These are phyloP conservation scores for Colletotrichum incanum DNA, from an alignment of 2,329 filamentous ascomycete species.

Conservation along the genomic window DNA sequence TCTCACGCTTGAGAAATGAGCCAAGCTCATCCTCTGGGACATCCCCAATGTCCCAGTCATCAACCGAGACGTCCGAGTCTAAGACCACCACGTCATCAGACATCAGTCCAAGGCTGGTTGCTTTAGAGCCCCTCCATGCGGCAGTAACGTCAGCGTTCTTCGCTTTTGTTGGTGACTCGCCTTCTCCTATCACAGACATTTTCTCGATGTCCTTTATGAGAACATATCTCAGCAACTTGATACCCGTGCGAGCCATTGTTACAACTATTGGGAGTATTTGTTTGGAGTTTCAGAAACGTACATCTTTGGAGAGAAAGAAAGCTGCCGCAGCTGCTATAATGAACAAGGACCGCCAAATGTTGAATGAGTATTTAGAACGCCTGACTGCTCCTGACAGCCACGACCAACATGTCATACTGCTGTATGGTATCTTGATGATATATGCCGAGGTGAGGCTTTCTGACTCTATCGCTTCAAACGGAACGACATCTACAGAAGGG, in stretches of 20 bases:
- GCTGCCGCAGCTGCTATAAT: slow-evolving; percentile 23
- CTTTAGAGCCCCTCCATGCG: slow-evolving; percentile 7
- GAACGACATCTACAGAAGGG: not conserved
- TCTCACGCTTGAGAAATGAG: not conserved
- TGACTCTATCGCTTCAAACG: not conserved
- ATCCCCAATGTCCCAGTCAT: slow-evolving; percentile 11
- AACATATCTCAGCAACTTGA: slow-evolving; percentile 22
- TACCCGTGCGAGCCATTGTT: slow-evolving; percentile 21
- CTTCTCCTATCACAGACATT: slow-evolving; percentile 30
- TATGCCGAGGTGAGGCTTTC: slow-evolving; percentile 21
- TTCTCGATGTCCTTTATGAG: slow-evolving; percentile 31
- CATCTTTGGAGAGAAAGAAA: not conserved
- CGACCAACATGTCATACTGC: slow-evolving; percentile 24
- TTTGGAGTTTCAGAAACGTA: not conserved
- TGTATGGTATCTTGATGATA: slow-evolving; percentile 27
- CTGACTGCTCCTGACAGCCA: slow-evolving; percentile 17
- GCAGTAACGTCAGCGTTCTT: slow-evolving; percentile 27
- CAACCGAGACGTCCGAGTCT: slow-evolving; percentile 4
- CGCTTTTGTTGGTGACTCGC: slow-evolving; percentile 31
- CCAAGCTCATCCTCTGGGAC: slow-evolving; percentile 1
- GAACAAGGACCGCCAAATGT: not conserved
- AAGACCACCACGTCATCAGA: slow-evolving; percentile 12
- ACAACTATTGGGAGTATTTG: slow-evolving; percentile 21
- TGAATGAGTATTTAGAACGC: slow-evolving; percentile 16
- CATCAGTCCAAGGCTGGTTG: not conserved